Base-by-base conservation (phyloP, 345 rosid genomes). In the Murraya koenigii region DNA sequence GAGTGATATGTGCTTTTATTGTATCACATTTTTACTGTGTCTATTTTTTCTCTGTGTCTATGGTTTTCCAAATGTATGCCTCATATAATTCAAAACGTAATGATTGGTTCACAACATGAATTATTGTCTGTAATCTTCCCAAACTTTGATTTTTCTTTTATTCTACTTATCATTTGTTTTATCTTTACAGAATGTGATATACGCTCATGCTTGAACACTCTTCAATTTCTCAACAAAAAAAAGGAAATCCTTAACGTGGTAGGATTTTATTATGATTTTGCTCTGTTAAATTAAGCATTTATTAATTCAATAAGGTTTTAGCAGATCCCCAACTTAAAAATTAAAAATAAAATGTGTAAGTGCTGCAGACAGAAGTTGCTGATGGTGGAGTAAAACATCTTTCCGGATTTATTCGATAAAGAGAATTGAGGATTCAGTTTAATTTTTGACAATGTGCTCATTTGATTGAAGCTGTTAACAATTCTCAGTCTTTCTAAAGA, bases 191-290 rank as follows among this genome's bases (percentile, higher is more conserved):
- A 89, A 80, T 92, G 99, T 86, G 99, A 95, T 81, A 90, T 95
- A 83, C 91, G 98, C 61, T 88, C 95, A 59, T 94, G 98, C 85
- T 88, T 94, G 85, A 95, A 95, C 84, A 95, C 99, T 15, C 95
- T 95, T 75, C 99, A 95, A 85, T 95, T 95, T 87, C 98, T 95
- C 83, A 85, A 94, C 86, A 92, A 87, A 86, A 95, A 89, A 91
- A 88, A 89, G 78, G 91, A 95, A 85, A 75, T 86, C 47, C 94
- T 95, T 78, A 92, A 89, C 75, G 88, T 80, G 98, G 99, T 95
- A 82, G 89, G 60, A 77, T 71, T 56, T 74, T 44, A 35, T 22
- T 71, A 28, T 74, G 55, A 82, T 55, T 20, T 44, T 44, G 49
- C 49, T 59, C 49, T 59, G 6, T 58, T 35, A 23, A 75, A 49